These are phyloP conservation scores for Calamus simplicifolius DNA, from an alignment of 176 grass and related monocot genomes.

Conservation along the genomic window DNA sequence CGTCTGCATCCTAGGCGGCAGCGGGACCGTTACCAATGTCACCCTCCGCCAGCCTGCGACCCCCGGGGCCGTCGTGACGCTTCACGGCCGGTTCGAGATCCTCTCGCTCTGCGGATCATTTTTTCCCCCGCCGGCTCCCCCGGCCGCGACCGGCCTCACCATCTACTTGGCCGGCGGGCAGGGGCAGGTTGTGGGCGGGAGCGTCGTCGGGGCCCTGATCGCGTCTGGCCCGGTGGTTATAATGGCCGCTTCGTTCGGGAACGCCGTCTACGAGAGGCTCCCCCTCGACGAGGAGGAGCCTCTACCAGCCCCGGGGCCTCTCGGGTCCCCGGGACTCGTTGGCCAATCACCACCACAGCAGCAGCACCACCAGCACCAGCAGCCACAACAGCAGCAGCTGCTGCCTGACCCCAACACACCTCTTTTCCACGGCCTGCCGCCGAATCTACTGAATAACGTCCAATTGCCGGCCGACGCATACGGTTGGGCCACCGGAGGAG, in stretches of 20 bases:
- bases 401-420: constrained; percentile 26
- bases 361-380: constrained; percentile 23
- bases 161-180: constrained; percentile 86
- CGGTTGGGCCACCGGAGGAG: constrained; percentile 36
- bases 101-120: constrained; percentile 86
- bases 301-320: constrained; percentile 9
- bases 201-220: constrained; percentile 57
- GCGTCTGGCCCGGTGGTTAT: constrained; percentile 72
- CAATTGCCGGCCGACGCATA: constrained; percentile 51
- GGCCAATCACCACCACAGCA: constrained; percentile 46
- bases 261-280: constrained; percentile 89
- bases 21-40: constrained; percentile 64
- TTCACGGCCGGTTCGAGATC: constrained; percentile 78
- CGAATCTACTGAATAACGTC: constrained; percentile 57
- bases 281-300: constrained; percentile 76
- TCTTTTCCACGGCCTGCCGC: constrained; percentile 36
- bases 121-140: constrained; percentile 69
- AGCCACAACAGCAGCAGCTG: constrained; percentile 22
- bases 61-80: constrained; percentile 29
- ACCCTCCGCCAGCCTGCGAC: constrained; percentile 41
- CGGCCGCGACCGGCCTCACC: constrained; percentile 54
- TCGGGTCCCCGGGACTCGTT: constrained; percentile 24
- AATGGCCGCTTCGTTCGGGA: constrained; percentile 83
- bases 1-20: constrained; percentile 73
- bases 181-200: constrained; percentile 63